phyloP scores from a whole-genome alignment of 805 yeast species.

The Pichia insulana region DNA sequence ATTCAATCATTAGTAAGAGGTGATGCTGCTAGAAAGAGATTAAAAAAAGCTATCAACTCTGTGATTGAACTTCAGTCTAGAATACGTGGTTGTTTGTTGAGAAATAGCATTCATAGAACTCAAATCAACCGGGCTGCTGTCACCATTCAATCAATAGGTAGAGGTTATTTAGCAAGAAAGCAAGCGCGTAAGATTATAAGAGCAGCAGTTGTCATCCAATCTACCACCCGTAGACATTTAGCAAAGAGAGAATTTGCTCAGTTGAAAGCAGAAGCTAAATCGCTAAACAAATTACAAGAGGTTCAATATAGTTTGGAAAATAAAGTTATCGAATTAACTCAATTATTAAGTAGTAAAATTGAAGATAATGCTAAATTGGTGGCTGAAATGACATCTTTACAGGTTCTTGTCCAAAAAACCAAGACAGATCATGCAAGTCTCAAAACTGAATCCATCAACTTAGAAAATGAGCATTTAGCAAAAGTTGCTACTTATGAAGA shows the following conservation, averaged over 20 bases:
- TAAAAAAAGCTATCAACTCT: constrained; percentile 28
- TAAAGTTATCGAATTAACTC: constrained; percentile 94
- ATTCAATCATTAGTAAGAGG: constrained; percentile 67
- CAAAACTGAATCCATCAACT: constrained; percentile 47
- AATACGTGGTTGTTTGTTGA: constrained; percentile 43
- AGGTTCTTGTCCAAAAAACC: constrained; percentile 44
- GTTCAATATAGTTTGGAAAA: constrained; percentile 91
- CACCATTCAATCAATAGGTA: constrained; percentile 62
- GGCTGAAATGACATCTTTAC: constrained; percentile 48
- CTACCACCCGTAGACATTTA: constrained; percentile 62
- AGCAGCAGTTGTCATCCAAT: constrained; percentile 66
- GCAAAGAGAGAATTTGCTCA: constrained; percentile 59
- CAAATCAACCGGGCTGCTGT: constrained; percentile 58
- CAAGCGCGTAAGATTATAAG: constrained; percentile 37
- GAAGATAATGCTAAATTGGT: constrained; percentile 73
- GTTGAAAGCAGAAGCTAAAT: constrained; percentile 81
- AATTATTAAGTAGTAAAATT: constrained; percentile 66
- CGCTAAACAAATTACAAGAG: constrained; percentile 82
- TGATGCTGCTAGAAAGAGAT: constrained; percentile 35
- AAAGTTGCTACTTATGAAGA: constrained; percentile 40
- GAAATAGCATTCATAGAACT: constrained; percentile 41
- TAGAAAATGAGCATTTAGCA: constrained; percentile 36
- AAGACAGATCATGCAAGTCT: constrained; percentile 43
- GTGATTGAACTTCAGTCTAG: constrained; percentile 38
- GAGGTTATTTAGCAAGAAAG: constrained; percentile 58